phyloP scores from a whole-genome alignment of 257 asterid species.

The Coffea eugenioides region DNA sequence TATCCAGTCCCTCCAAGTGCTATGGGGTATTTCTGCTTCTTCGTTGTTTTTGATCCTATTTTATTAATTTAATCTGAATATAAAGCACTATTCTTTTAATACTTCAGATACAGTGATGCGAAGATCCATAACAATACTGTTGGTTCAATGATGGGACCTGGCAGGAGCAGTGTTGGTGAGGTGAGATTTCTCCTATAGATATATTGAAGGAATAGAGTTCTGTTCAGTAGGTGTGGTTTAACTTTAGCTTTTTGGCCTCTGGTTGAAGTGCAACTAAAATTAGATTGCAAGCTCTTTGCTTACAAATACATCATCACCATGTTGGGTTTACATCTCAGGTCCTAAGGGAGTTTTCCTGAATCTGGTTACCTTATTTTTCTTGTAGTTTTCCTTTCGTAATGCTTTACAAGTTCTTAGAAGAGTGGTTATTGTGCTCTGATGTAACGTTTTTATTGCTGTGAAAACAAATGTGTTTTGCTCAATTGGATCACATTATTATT shows the following conservation, averaged over 20 bases:
- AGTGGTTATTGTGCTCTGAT: background rate
- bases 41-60: background rate
- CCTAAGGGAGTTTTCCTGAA: background rate
- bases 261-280: constrained; percentile 4
- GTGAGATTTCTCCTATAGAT: constrained; percentile 35
- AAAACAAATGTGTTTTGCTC: background rate
- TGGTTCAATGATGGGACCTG: constrained; percentile 39
- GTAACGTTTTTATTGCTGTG: background rate
- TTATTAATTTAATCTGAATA: background rate
- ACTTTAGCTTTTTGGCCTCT: background rate
- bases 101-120: constrained; percentile 50
- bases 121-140: constrained; percentile 26
- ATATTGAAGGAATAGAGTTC: background rate
- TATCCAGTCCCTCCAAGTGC: constrained; percentile 49
- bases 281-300: background rate
- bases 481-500: background rate
- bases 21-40: constrained; percentile 47
- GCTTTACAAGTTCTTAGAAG: background rate
- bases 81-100: constrained; percentile 8
- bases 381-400: background rate
- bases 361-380: background rate
- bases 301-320: background rate
- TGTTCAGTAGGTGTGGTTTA: background rate
- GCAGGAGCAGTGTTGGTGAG: constrained; percentile 48
- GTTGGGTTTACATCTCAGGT: background rate